phyloP scores from a whole-genome alignment of 192 early-diverging fungal genomes.

The Umbelopsis sp. region DNA sequence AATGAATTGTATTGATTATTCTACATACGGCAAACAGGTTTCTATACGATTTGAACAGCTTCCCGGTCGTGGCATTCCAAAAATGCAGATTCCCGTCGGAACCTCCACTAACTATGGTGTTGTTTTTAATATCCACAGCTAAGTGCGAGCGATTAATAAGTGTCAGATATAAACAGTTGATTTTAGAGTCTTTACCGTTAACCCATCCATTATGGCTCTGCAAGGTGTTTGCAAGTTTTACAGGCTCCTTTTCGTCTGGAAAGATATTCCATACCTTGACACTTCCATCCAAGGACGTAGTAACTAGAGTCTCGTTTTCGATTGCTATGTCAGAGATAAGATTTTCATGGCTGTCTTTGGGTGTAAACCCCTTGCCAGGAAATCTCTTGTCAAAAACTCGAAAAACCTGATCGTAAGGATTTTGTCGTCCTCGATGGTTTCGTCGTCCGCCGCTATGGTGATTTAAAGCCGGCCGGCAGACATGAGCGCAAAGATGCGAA shows the following conservation, averaged over 20 bases:
- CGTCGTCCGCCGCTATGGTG: not conserved
- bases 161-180: not conserved
- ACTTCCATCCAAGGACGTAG: not conserved
- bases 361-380: not conserved
- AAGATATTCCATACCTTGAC: slow-evolving; percentile 1
- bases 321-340: slow-evolving; percentile 1
- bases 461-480: not conserved
- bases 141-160: not conserved
- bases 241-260: not conserved
- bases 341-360: not conserved
- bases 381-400: not conserved
- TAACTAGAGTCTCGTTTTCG: not conserved
- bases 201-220: not conserved
- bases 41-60: not conserved
- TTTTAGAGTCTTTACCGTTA: not conserved
- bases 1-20: not conserved
- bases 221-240: slow-evolving; percentile 4
- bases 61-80: slow-evolving; percentile 1
- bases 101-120: slow-evolving; percentile 6
- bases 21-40: not conserved
- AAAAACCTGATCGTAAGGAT: not conserved
- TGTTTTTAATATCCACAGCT: not conserved
- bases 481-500: slow-evolving; percentile 2
- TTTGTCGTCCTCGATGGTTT: too few species aligned
- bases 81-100: not conserved